Evolutionary conservation across 768 basidiomycete genomes (phyloP), one percentile per base, ranked within the genome.

Genomic region (Peribolospora kevripleyi): DNA sequence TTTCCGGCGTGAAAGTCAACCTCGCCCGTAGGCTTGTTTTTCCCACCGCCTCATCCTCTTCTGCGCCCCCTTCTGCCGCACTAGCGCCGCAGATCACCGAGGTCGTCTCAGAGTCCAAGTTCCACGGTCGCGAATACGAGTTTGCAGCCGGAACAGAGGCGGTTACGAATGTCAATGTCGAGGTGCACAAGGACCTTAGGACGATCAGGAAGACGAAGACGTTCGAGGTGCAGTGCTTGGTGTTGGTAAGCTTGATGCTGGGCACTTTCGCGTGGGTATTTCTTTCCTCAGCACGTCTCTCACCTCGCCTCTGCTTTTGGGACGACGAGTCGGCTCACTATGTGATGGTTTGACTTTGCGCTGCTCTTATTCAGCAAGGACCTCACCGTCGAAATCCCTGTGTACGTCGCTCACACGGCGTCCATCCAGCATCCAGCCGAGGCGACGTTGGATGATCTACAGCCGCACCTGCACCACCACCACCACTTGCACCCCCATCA

Each of bases 371-470:
- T 6, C 54, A 60, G 59, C 9, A 62, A 59, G 48, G 48, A 57
- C 13, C 55, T 62, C n/a, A 9, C 38, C 9, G 52, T 64, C 54
- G 63, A 64, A 51, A 37, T 64, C 1, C 63, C 63, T 0, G 52
- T 64, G 45, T 64, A 46, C 42, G 50, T 64, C 49, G 57, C 60
- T 1, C 60, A 64, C 45, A 58, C 59, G 14, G 53, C 52, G n/a
- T 62, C 63, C 0, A 48, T 64, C 25, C 25, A 46, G 10, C 46
- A 46, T 10, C 46, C 14, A 46, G 14, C 46, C 46, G 10, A 10
- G 10, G 46, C 49, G 38, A 37, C 49, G 49, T 37, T 8, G 38
- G 46, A 46, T 46, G 14, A 46, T 46, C 49, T 37, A 37, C 49
- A 14, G n/a, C 9, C n/a, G 38, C 10, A 14, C 49, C n/a, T 37